phyloP scores from a whole-genome alignment of 2,329 filamentous ascomycete species.

The Aspergillus ustus region DNA sequence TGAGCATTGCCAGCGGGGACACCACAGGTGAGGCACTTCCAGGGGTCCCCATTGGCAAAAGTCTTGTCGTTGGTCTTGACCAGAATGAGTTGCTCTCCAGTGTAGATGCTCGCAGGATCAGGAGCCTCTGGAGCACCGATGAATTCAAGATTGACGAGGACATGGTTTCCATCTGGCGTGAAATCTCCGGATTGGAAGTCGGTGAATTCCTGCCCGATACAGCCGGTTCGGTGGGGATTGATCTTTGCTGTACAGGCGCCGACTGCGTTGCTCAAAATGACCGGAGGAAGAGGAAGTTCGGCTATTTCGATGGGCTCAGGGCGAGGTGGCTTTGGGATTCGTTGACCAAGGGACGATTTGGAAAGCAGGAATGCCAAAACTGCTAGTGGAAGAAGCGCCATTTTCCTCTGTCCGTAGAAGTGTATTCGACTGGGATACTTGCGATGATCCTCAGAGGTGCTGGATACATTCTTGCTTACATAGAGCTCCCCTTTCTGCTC shows the following conservation, averaged over 20 bases:
- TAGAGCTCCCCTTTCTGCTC: neutral
- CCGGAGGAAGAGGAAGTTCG: constrained; percentile 46
- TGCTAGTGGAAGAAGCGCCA: neutral
- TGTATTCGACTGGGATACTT: neutral
- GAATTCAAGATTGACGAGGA: constrained; percentile 47
- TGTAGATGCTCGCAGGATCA: constrained; percentile 48
- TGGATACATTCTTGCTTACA: neutral
- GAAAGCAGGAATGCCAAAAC: neutral
- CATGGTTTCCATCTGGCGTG: constrained; percentile 50
- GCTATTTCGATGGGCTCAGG: constrained; percentile 43
- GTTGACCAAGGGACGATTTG: neutral
- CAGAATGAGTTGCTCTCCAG: constrained; percentile 48
- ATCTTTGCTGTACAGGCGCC: constrained; percentile 41
- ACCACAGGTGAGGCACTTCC: constrained; percentile 56
- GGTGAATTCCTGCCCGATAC: constrained; percentile 32
- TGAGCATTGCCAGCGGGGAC: constrained; percentile 40
- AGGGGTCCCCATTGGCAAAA: constrained; percentile 52
- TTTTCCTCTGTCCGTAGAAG: constrained; percentile 18
- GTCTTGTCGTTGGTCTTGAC: constrained; percentile 48
- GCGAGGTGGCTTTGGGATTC: constrained; percentile 22
- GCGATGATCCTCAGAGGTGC: neutral
- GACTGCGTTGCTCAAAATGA: constrained; percentile 25
- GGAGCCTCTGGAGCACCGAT: constrained; percentile 48
- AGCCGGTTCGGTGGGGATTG: constrained; percentile 46
- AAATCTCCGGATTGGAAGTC: constrained; percentile 42